These are phyloP conservation scores for Plasmodium coatneyi DNA, from an alignment of 169 alveolate genomes.

Conservation along the genomic window DNA sequence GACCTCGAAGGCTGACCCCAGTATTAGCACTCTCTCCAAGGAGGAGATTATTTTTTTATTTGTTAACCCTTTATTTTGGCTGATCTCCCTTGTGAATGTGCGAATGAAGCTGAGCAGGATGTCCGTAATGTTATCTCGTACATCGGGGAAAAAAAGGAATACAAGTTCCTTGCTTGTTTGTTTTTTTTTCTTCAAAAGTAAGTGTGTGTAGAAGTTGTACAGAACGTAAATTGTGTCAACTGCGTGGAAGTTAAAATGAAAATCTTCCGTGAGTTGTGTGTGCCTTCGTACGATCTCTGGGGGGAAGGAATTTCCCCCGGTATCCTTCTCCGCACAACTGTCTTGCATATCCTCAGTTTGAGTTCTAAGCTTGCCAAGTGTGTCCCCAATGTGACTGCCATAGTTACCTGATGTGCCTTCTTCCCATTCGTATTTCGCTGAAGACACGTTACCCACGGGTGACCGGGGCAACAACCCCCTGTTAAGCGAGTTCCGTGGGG, in stretches of 20 bases:
- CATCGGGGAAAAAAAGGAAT: slow-evolving; percentile 45
- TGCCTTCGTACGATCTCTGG: neutral
- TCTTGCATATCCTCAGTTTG: neutral
- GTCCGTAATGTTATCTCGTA: slow-evolving; percentile 47
- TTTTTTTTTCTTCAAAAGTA: slow-evolving; percentile 17
- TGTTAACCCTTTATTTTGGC: neutral
- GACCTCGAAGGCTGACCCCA: slow-evolving; percentile 15
- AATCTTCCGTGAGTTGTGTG: neutral
- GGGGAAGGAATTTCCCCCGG: neutral
- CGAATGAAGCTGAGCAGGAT: slow-evolving; percentile 48
- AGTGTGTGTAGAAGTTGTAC: slow-evolving; percentile 62
- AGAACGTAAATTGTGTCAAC: slow-evolving; percentile 56
- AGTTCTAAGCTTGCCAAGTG: neutral
- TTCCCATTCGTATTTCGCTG: neutral
- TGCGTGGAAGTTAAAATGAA: slow-evolving; percentile 55
- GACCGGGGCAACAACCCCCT: neutral
- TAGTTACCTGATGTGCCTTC: neutral
- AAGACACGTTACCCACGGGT: neutral
- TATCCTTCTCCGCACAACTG: neutral
- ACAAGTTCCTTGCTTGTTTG: slow-evolving; percentile 12
- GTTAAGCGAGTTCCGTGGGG: neutral
- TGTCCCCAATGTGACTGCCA: neutral
- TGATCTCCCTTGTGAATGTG: neutral
- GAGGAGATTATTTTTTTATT: slow-evolving; percentile 32
- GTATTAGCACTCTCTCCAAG: slow-evolving; percentile 44